These are phyloP conservation scores for Porcisia deanei DNA, from an alignment of 208 protist genomes.

Conservation along the genomic window DNA sequence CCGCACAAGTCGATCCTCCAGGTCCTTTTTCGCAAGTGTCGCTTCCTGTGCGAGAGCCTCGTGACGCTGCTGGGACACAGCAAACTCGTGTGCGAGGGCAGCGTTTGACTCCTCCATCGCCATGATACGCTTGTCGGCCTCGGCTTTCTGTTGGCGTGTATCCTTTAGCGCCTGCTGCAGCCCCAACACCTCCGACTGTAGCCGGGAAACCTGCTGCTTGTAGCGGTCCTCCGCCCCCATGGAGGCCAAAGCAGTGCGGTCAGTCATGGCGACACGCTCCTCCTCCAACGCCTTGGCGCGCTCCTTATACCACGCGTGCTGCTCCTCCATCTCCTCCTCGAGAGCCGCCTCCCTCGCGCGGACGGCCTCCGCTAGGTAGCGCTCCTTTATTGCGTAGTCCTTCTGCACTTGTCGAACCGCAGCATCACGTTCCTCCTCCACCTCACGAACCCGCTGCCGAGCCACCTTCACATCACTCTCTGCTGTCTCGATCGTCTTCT, in stretches of 20 bases:
- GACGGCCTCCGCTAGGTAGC: constrained; percentile 42
- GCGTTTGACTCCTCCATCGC: constrained; percentile 36
- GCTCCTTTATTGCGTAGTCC: constrained; percentile 60
- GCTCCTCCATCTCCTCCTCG: constrained; percentile 54
- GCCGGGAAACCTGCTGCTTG: constrained; percentile 46
- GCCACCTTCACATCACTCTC: constrained; percentile 45
- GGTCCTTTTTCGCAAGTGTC: constrained; percentile 21
- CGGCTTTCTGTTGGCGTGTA: constrained; percentile 28
- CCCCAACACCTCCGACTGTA: constrained; percentile 43
- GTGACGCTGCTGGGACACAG: constrained; percentile 36
- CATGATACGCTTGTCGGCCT: constrained; percentile 18
- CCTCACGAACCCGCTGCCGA: constrained; percentile 55
- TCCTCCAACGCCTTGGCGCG: constrained; percentile 49
- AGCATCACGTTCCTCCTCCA: constrained; percentile 59
- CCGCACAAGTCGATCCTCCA: constrained; percentile 41
- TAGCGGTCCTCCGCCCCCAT: constrained; percentile 44
- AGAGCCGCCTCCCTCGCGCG: constrained; percentile 46
- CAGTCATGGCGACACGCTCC: constrained; percentile 34
- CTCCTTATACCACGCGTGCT: constrained; percentile 69
- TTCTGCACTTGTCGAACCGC: constrained; percentile 39
- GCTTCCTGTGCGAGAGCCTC: constrained; percentile 34
- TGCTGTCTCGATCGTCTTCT: constrained; percentile 41
- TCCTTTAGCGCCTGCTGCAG: constrained; percentile 35
- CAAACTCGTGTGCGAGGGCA: constrained; percentile 39
- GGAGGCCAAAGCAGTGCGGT: constrained; percentile 30